Evolutionary conservation across 2,329 filamentous ascomycete species (phyloP).

Genomic region (Stachybotrys elegans): DNA sequence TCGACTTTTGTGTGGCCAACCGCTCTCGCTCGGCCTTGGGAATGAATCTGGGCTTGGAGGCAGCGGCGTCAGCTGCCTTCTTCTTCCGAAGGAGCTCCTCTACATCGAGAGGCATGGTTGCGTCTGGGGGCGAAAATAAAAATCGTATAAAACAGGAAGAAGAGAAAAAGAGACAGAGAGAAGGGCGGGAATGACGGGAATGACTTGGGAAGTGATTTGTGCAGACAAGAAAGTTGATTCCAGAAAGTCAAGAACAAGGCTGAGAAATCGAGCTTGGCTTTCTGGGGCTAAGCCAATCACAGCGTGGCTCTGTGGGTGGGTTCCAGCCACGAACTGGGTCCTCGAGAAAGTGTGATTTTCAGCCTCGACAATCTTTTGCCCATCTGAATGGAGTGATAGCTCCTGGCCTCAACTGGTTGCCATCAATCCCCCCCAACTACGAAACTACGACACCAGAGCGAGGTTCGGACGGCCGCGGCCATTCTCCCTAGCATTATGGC

Average conservation of each 20-base stretch:
- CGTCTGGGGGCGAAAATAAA: too few species aligned
- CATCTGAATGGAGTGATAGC: too few species aligned
- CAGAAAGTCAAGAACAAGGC: neutral
- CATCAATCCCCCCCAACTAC: too few species aligned
- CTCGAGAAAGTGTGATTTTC: too few species aligned
- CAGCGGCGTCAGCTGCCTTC: conserved; percentile 77
- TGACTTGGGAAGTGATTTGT: too few species aligned
- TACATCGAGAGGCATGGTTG: conserved; percentile 58
- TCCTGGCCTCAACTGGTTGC: too few species aligned
- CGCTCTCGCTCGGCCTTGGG: conserved; percentile 78
- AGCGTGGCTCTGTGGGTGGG: neutral
- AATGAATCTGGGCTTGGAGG: conserved; percentile 83
- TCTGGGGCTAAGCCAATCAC: neutral
- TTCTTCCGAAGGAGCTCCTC: conserved; percentile 83
- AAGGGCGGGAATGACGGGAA: too few species aligned
- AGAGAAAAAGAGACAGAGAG: too few species aligned
- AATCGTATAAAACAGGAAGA: too few species aligned
- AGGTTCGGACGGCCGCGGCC: conserved; percentile 12
- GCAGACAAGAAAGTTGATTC: too few species aligned
- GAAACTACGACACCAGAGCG: too few species aligned
- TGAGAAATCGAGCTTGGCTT: neutral
- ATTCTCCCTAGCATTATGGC: conserved; percentile 22
- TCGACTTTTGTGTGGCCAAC: conserved; percentile 70
- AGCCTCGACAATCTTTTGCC: conserved; percentile 1
- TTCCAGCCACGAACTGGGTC: too few species aligned